Percentiles rank a stretch among this genome's conserved stretches.
Evolutionary conservation across 176 grass and related monocot species (phyloP).

Genomic region (Triticum urartu): DNA sequence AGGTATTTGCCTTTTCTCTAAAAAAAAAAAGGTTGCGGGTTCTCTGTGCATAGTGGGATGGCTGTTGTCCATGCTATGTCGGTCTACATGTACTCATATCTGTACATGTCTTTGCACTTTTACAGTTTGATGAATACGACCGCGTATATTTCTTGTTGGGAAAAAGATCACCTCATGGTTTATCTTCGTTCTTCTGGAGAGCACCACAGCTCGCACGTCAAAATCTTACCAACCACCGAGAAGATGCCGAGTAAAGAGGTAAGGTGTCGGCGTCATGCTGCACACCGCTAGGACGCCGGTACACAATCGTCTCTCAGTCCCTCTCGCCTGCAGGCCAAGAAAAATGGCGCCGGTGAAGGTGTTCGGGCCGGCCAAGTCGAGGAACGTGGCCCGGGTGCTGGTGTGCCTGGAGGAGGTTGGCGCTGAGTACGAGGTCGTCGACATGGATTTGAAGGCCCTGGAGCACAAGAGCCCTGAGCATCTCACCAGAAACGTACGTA

Average conservation of each 20-base stretch:
- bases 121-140: too few species aligned
- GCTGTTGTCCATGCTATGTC: too few species aligned
- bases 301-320: background rate
- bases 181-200: background rate
- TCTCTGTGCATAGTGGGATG: too few species aligned
- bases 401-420: constrained; percentile 52
- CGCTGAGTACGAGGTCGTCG: constrained; percentile 39
- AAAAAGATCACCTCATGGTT: too few species aligned
- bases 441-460: background rate
- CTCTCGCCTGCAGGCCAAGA: background rate
- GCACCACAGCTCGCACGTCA: too few species aligned
- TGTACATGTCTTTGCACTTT: too few species aligned
- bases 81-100: too few species aligned
- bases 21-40: too few species aligned
- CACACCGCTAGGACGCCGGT: background rate
- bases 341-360: constrained; percentile 33
- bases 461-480: constrained; percentile 25
- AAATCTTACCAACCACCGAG: background rate
- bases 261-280: background rate
- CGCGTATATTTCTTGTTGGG: too few species aligned
- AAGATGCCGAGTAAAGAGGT: background rate
- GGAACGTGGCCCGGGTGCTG: constrained; percentile 24
- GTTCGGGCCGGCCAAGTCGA: constrained; percentile 27
- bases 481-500: constrained; percentile 39
- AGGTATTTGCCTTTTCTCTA: too few species aligned